Percentiles rank a stretch among this genome's conserved stretches.
These are phyloP conservation scores for Aspergillus chevalieri DNA, from an alignment of 2,329 filamentous ascomycete species.

Conservation along the genomic window DNA sequence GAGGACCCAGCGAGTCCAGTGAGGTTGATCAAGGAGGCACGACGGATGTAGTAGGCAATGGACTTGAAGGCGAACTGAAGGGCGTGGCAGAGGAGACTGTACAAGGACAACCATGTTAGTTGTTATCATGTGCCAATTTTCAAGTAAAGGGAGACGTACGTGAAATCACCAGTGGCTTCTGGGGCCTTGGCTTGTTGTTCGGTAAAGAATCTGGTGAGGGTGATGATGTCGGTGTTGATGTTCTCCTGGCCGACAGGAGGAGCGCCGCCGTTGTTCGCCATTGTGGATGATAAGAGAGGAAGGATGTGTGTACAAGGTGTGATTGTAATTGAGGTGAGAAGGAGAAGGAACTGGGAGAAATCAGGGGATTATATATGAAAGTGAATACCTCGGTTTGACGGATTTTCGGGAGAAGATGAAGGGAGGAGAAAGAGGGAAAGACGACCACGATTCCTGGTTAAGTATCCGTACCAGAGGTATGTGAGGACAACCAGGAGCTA, in stretches of 20 bases:
- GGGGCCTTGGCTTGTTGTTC: conserved; percentile 92
- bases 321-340: conserved; percentile 2
- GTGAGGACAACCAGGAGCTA: neutral
- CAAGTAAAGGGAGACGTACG: conserved; percentile 53
- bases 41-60: conserved; percentile 98
- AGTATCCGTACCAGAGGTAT: neutral
- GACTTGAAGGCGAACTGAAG: conserved; percentile 99
- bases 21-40: conserved; percentile 90
- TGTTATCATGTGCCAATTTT: neutral
- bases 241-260: conserved; percentile 61
- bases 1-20: conserved; percentile 90
- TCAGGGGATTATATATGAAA: conserved; percentile 2
- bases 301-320: neutral
- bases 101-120: neutral
- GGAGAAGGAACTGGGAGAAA: conserved; percentile 1
- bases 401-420: conserved; percentile 15
- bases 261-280: conserved; percentile 39
- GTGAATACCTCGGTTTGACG: conserved; percentile 24
- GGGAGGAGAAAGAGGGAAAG: conserved; percentile 1
- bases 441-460: neutral
- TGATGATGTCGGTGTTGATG: conserved; percentile 94
- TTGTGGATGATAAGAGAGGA: conserved; percentile 15
- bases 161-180: conserved; percentile 97
- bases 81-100: conserved; percentile 87
- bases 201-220: conserved; percentile 88